Conservation (phyloP, 129 eudicot genomes). For the Smallanthus sonchifolius region DNA sequence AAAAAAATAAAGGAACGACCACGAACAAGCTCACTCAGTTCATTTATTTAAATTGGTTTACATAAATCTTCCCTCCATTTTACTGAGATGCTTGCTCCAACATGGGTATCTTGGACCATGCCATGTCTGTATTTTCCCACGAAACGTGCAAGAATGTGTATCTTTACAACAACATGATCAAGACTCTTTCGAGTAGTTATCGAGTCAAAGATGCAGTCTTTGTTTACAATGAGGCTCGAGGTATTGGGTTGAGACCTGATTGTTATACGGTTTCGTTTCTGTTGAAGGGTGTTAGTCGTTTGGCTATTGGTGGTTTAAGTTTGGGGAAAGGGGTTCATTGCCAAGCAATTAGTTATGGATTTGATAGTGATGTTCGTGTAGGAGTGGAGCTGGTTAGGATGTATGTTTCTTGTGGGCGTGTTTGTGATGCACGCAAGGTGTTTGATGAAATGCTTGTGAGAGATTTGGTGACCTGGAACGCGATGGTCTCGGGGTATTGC, state of each 20-base stretch:
- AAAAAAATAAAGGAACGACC: too few species aligned
- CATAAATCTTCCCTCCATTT: too few species aligned
- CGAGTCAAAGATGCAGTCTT: conserved; percentile 29
- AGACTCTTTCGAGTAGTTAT: conserved; percentile 9
- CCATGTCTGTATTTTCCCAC: conserved; percentile 31
- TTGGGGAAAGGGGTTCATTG: conserved; percentile 45
- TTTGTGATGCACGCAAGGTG: conserved; percentile 44
- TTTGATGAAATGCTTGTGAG: conserved; percentile 40
- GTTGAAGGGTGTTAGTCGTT: conserved; percentile 42
- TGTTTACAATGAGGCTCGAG: conserved; percentile 30
- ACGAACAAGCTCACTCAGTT: too few species aligned
- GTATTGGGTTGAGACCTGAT: conserved; percentile 37
- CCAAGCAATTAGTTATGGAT: conserved; percentile 34
- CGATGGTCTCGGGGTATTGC: conserved; percentile 55
- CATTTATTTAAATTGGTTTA: too few species aligned
- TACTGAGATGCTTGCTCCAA: conserved; percentile 27
- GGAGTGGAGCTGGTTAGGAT: conserved; percentile 32
- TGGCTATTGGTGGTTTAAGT: conserved; percentile 3
- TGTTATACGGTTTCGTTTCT: conserved; percentile 41
- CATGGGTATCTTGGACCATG: conserved; percentile 28
- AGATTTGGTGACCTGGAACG: conserved; percentile 48
- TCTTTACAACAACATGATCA: conserved; percentile 56
- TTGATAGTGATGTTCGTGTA: conserved; percentile 27
- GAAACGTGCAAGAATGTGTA: conserved; percentile 11
- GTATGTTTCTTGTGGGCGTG: conserved; percentile 32